Evolutionary conservation across 495 filamentous ascomycete genomes (phyloP).

Genomic region (Cladorrhinum samala): DNA sequence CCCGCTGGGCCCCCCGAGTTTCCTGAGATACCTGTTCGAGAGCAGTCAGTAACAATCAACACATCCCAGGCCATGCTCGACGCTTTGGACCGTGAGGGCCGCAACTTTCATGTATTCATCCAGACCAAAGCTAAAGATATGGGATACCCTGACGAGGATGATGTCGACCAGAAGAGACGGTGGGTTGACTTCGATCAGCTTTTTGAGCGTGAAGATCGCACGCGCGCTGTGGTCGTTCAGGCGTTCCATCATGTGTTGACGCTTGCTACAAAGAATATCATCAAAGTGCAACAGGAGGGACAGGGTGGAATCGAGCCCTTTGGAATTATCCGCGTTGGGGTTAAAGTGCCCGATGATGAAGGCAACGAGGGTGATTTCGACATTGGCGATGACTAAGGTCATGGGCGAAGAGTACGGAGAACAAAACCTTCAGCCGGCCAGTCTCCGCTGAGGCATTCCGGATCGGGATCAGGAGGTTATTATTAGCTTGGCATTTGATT

Average conservation of each 20-base stretch:
- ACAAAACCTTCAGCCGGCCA: no score
- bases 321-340: constrained; percentile 33
- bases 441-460: no score
- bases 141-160: constrained; percentile 36
- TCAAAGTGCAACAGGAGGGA: constrained; percentile 50
- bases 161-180: constrained; percentile 23
- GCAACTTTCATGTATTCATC: constrained; percentile 52
- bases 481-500: no score
- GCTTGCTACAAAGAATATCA: constrained; percentile 58
- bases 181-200: constrained; percentile 52
- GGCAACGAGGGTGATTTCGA: background rate
- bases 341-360: constrained; percentile 10
- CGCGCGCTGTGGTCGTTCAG: constrained; percentile 58
- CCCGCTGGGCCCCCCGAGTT: constrained; percentile 7
- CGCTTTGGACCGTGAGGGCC: constrained; percentile 33
- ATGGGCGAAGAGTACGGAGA: no score
- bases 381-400: background rate
- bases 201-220: constrained; percentile 49
- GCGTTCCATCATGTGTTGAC: constrained; percentile 66
- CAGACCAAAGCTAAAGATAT: constrained; percentile 30
- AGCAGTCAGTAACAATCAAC: background rate
- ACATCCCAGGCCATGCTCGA: constrained; percentile 20
- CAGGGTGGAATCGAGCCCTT: constrained; percentile 24
- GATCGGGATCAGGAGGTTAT: no score
- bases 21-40: background rate